Evolutionary conservation across 192 early-diverging fungal species (phyloP), one percentile per base, ranked within the genome.

Genomic region (Backusella morwellensis): DNA sequence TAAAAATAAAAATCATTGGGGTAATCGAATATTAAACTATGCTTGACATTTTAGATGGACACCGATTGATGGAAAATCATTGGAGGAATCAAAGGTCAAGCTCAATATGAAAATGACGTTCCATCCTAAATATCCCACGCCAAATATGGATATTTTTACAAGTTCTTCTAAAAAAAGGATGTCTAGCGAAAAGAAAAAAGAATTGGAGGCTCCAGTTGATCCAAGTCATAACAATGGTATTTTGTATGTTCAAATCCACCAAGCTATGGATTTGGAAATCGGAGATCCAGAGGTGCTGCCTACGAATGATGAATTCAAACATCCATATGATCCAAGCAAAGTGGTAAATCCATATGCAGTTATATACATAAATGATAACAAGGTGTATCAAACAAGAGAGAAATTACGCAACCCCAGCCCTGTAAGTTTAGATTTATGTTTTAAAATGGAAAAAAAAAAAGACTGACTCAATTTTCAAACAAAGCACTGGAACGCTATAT

Each of bases 41-140:
- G 0, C 2, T 21, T 42, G 12, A 32, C 15, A n/a, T 66, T 63
- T 34, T 44, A 75, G 74, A 4, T 81, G 79, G 79, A 54, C 79
- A 4, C 72, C 75, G 9, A 81, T 81, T 73, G 79, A 81, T 74
- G 79, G 79, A 35, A 69, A 69, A 47, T 1, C 50, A 11, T 15
- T 76, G 17, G 66, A 72, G 1, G 44, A 76, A 15, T 70, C 66
- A 14, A 72, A 76, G 21, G 52, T 77, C 36, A 73, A 70, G 29
- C 42, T 81, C 5, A 68, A 81, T 69, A 77, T 75, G 41, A 76
- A 76, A 34, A 56, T 81, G 75, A 74, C 59, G 26, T 81, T 76
- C 38, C 79, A 81, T 77, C 79, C 79, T 3, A 81, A 81, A 68
- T 81, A 81, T 52, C 70, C 68, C 63, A 66, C 71, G 32, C 35